Conservation (phyloP, 2,329 filamentous ascomycete species). For the Cadophora sp. region DNA sequence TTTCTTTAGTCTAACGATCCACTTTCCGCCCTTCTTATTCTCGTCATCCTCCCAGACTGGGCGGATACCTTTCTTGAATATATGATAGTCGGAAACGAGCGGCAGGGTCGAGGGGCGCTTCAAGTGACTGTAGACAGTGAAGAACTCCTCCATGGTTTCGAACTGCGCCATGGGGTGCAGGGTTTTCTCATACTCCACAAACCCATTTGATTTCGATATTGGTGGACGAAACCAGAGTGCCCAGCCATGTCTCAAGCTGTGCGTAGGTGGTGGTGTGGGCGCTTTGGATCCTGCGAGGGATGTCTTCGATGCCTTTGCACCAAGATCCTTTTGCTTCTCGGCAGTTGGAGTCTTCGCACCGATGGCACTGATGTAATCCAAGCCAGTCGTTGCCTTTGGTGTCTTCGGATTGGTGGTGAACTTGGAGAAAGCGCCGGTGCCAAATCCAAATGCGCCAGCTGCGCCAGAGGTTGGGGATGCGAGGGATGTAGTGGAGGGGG, state of each 20-base stretch:
- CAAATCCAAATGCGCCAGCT: constrained; percentile 90
- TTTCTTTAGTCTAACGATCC: constrained; percentile 97
- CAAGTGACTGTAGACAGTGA: constrained; percentile 85
- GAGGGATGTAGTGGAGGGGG: constrained; percentile 71
- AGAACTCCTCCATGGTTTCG: constrained; percentile 87
- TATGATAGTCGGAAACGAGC: constrained; percentile 94
- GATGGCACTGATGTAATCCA: constrained; percentile 73
- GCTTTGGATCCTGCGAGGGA: constrained; percentile 55
- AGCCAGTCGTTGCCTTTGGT: constrained; percentile 82
- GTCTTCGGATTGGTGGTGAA: constrained; percentile 79
- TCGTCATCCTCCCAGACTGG: constrained; percentile 99
- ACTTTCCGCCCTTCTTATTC: constrained; percentile 96
- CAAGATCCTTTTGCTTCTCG: constrained; percentile 66
- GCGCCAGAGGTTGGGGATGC: constrained; percentile 79
- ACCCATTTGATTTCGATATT: constrained; percentile 90
- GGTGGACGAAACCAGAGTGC: constrained; percentile 97
- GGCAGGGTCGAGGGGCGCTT: constrained; percentile 88
- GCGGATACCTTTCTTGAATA: constrained; percentile 95
- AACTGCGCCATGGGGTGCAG: constrained; percentile 85
- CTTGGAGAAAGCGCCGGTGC: constrained; percentile 95
- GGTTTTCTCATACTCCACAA: constrained; percentile 94
- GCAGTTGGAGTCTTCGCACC: constrained; percentile 59
- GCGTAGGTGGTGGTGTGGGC: constrained; percentile 51
- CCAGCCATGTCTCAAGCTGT: constrained; percentile 85
- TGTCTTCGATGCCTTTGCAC: constrained; percentile 40